These are phyloP conservation scores for Cardamine chenopodiifolia DNA, from an alignment of 345 rosid species.

Conservation along the genomic window DNA sequence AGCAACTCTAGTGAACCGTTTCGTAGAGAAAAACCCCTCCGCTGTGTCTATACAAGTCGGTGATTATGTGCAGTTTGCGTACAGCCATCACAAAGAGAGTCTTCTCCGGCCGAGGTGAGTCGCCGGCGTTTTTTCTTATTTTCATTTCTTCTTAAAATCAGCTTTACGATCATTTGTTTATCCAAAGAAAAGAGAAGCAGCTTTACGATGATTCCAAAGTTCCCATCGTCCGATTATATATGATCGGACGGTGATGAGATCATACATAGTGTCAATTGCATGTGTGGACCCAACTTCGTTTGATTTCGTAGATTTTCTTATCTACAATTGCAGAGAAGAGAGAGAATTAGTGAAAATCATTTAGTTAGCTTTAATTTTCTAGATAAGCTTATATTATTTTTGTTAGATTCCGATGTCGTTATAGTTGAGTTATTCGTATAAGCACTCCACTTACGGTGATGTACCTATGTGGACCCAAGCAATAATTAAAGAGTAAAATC, in stretches of 20 bases:
- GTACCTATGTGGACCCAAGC: constrained; percentile 24
- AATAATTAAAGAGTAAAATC: constrained; percentile 12
- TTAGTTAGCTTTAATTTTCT: not conserved
- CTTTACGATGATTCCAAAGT: not conserved
- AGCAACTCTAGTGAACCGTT: constrained; percentile 61
- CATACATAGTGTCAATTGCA: not conserved
- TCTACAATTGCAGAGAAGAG: not conserved
- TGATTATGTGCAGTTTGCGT: constrained; percentile 71
- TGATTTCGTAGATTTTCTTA: constrained; percentile 17
- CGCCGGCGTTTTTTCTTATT: not conserved
- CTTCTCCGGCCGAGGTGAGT: constrained; percentile 73
- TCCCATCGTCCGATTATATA: not conserved
- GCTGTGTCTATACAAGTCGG: constrained; percentile 75
- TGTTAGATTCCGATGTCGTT: constrained; percentile 23
- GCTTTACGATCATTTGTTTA: too few relatives aligned
- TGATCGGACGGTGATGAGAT: constrained; percentile 32
- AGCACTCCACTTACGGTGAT: constrained; percentile 34
- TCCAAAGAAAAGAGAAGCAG: too few relatives aligned
- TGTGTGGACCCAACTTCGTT: not conserved
- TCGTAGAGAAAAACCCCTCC: constrained; percentile 59
- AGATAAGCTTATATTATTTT: constrained; percentile 1
- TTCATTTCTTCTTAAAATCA: too few relatives aligned
- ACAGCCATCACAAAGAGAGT: constrained; percentile 74
- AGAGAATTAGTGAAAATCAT: not conserved
- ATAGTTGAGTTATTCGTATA: constrained; percentile 1